phyloP scores from a whole-genome alignment of 805 yeast species.

The Spathaspora arborariae region DNA sequence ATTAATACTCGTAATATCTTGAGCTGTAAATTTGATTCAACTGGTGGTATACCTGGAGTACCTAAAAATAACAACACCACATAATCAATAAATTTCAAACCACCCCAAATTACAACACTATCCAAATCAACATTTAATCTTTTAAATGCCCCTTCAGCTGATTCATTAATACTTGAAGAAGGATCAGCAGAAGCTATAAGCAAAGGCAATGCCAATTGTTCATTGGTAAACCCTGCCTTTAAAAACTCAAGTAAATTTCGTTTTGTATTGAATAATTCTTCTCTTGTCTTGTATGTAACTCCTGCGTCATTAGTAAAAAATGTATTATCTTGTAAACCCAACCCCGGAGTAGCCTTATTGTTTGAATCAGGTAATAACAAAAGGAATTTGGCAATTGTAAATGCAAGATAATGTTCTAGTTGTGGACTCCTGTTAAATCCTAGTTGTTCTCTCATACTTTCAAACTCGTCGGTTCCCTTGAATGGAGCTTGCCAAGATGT shows the following conservation, averaged over 20 bases:
- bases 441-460: conserved; percentile 27
- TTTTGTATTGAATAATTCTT: conserved; percentile 38
- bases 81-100: conserved; percentile 36
- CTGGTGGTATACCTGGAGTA: conserved; percentile 49
- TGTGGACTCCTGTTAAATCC: conserved; percentile 27
- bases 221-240: conserved; percentile 39
- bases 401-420: conserved; percentile 45
- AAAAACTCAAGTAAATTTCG: conserved; percentile 30
- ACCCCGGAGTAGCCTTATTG: conserved; percentile 50
- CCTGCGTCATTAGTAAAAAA: conserved; percentile 73
- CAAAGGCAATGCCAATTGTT: conserved; percentile 42
- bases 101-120: conserved; percentile 48
- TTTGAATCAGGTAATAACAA: conserved; percentile 44
- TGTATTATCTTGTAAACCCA: conserved; percentile 50
- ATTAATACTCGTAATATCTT: conserved; percentile 47
- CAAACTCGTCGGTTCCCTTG: conserved; percentile 42
- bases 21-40: conserved; percentile 49
- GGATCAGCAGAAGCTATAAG: conserved; percentile 64
- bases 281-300: conserved; percentile 45
- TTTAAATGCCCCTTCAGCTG: conserved; percentile 48
- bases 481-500: conserved; percentile 45
- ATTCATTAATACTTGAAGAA: conserved; percentile 50
- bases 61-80: conserved; percentile 54
- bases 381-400: conserved; percentile 53
- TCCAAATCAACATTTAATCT: conserved; percentile 51